Percentiles rank a stretch among this genome's conserved stretches.
Conservation (phyloP, 495 filamentous ascomycete species). For the Penicillium cosmopolitanum region DNA sequence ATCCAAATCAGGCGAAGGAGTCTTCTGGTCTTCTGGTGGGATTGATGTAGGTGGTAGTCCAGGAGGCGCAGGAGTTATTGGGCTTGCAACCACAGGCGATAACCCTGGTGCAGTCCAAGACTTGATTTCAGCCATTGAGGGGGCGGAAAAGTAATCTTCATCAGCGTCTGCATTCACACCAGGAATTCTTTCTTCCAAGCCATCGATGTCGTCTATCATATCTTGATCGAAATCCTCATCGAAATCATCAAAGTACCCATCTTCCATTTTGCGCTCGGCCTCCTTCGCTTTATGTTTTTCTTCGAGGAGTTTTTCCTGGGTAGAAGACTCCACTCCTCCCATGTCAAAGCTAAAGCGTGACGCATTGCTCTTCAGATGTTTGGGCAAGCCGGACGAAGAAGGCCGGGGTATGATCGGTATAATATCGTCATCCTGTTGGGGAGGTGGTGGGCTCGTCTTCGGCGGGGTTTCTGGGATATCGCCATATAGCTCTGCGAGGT, state of each 20-base stretch:
- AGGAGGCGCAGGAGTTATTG: conserved; percentile 31
- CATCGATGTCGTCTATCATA: conserved; percentile 69
- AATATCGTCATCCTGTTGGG: conserved; percentile 37
- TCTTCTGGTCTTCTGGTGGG: background rate
- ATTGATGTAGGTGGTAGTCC: conserved; percentile 8
- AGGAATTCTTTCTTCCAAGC: conserved; percentile 75
- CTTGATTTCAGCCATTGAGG: conserved; percentile 31
- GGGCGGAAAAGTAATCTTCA: conserved; percentile 45
- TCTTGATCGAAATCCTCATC: conserved; percentile 70
- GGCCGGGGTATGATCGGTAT: conserved; percentile 43
- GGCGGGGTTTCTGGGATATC: conserved; percentile 8
- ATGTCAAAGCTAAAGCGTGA: conserved; percentile 94
- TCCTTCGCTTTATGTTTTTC: conserved; percentile 80
- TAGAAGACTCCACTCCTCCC: conserved; percentile 71
- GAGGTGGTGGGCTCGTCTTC: conserved; percentile 9
- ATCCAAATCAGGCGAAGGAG: background rate
- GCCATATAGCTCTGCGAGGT: conserved; percentile 2
- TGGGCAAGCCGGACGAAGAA: conserved; percentile 55
- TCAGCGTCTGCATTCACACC: conserved; percentile 72
- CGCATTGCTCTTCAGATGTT: conserved; percentile 82
- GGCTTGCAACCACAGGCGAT: conserved; percentile 45
- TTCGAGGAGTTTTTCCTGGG: conserved; percentile 81
- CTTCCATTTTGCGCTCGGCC: conserved; percentile 49
- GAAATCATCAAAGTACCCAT: conserved; percentile 51
- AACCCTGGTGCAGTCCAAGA: conserved; percentile 42